Conservation (phyloP, 176 grass and related monocot genomes). For the Tillandsia leiboldiana region DNA sequence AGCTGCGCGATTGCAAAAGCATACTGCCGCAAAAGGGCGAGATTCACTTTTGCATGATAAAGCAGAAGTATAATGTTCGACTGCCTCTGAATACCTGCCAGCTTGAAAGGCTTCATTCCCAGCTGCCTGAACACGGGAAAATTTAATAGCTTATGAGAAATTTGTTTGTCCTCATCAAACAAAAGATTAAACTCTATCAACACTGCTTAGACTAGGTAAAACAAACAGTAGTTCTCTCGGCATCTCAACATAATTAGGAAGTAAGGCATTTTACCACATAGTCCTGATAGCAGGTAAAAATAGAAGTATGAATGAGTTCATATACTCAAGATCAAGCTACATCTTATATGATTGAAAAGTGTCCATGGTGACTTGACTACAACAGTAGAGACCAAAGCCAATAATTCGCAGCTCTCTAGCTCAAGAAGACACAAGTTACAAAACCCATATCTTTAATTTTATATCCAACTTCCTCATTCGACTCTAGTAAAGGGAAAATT, state of each 20-base stretch:
- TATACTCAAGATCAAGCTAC: not conserved
- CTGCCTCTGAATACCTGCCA: constrained; percentile 70
- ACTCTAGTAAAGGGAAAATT: not conserved
- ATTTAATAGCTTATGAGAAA: constrained; percentile 14
- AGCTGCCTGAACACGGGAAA: constrained; percentile 35
- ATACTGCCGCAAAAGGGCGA: constrained; percentile 52
- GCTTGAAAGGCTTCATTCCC: constrained; percentile 86
- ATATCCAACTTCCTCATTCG: not conserved
- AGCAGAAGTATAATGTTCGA: constrained; percentile 72
- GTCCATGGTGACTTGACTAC: not conserved
- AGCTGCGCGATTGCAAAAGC: constrained; percentile 81
- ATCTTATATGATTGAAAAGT: not conserved
- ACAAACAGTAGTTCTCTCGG: not conserved
- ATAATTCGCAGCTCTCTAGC: not conserved
- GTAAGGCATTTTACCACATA: not conserved
- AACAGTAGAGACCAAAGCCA: not conserved
- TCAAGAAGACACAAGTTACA: not conserved
- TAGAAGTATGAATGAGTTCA: not conserved
- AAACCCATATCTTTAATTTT: not conserved
- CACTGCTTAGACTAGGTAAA: not conserved
- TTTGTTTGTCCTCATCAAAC: constrained; percentile 4
- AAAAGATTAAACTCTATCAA: constrained; percentile 6
- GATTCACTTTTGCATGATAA: constrained; percentile 57
- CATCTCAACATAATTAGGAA: not conserved
- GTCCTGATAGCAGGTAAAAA: not conserved